A percentile compares a stretch with the other conserved stretches of the same genome.
These are phyloP conservation scores for Cryphonectria parasitica DNA, from an alignment of 2,329 filamentous ascomycete genomes.

Conservation along the genomic window DNA sequence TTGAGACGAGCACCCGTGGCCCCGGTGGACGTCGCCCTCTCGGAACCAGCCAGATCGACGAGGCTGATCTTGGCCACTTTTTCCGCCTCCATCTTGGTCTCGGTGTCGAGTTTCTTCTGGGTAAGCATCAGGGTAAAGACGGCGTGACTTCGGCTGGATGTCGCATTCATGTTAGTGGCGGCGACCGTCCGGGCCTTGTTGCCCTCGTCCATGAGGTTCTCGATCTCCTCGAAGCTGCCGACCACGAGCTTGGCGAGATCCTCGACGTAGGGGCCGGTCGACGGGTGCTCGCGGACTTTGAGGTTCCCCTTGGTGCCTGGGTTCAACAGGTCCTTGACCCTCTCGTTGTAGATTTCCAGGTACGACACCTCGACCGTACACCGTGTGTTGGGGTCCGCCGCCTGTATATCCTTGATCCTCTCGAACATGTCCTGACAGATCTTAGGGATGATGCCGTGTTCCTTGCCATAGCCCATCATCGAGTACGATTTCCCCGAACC, in stretches of 20 bases:
- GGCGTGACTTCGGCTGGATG: conserved; percentile 95
- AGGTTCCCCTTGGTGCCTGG: conserved; percentile 94
- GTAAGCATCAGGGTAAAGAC: conserved; percentile 96
- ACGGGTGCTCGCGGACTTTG: conserved; percentile 96
- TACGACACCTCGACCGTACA: conserved; percentile 98
- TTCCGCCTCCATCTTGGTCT: conserved; percentile 96
- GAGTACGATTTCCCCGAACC: conserved; percentile 99
- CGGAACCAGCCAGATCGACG: conserved; percentile 96
- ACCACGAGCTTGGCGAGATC: conserved; percentile 96
- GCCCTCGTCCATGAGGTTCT: conserved; percentile 97
- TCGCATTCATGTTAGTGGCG: conserved; percentile 99
- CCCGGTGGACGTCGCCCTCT: conserved; percentile 94
- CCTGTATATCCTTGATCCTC: conserved; percentile 72
- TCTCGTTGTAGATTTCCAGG: conserved; percentile 98
- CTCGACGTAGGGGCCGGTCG: conserved; percentile 96
- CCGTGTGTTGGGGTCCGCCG: conserved; percentile 71
- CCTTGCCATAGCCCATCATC: conserved; percentile 99
- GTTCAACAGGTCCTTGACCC: conserved; percentile 93
- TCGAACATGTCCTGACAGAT: conserved; percentile 99
- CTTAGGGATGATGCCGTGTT: conserved; percentile 91
- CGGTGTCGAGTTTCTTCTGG: conserved; percentile 86
- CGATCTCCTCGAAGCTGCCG: conserved; percentile 91
- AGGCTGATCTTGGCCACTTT: conserved; percentile 98
- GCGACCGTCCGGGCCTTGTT: conserved; percentile 98
- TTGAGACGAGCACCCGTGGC: conserved; percentile 94